Conservation (phyloP, 805 yeast genomes). For the Priceomyces carsonii region DNA sequence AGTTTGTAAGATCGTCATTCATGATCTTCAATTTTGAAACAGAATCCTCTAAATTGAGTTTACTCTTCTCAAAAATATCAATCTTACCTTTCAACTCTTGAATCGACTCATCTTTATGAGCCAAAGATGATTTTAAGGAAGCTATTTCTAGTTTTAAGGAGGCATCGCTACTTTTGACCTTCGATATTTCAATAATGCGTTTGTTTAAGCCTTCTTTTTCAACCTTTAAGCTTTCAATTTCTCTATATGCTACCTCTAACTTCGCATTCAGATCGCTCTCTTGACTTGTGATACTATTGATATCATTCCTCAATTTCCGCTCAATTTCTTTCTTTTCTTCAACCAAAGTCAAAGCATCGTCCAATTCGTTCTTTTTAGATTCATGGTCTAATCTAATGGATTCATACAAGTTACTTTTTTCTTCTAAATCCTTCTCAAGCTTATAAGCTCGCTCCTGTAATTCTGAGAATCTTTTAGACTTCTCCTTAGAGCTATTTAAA, state of each 20-base stretch:
- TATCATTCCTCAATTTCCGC: conserved; percentile 12
- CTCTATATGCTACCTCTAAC: conserved; percentile 17
- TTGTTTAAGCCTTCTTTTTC: conserved; percentile 43
- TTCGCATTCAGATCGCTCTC: neutral
- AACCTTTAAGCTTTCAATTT: conserved; percentile 21
- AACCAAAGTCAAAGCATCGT: neutral
- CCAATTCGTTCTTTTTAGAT: neutral
- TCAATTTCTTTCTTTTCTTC: neutral
- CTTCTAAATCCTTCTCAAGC: conserved; percentile 2
- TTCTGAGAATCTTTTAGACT: neutral
- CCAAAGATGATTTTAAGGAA: conserved; percentile 43
- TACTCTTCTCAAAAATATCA: conserved; percentile 38
- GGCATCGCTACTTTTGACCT: conserved; percentile 38
- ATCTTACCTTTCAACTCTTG: conserved; percentile 36
- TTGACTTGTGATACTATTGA: conserved; percentile 13
- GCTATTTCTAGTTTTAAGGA: conserved; percentile 51
- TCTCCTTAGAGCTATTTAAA: neutral
- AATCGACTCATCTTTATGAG: conserved; percentile 45
- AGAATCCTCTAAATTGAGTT: conserved; percentile 38
- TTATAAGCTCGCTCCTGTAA: neutral
- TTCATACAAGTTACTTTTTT: neutral
- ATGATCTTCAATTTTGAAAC: conserved; percentile 42
- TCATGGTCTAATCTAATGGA: neutral
- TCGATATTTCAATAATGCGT: conserved; percentile 28
- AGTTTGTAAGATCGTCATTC: conserved; percentile 38